Percentiles rank a stretch among this genome's conserved stretches.
Conservation (phyloP, 352 stramenopile species). For the Globisporangium nunn region DNA sequence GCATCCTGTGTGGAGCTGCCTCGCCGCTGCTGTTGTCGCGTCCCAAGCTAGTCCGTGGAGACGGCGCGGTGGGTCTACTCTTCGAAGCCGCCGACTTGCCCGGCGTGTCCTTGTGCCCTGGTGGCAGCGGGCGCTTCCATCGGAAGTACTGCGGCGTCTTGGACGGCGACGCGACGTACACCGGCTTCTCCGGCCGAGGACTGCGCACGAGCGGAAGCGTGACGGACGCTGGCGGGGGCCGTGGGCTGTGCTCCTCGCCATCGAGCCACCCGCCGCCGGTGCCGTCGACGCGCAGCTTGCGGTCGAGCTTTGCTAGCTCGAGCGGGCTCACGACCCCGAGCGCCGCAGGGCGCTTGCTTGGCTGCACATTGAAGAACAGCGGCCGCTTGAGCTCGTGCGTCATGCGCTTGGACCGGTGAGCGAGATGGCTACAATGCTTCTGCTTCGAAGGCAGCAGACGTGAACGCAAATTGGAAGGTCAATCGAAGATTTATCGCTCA, state of each 20-base stretch:
- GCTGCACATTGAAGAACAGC: constrained; percentile 45
- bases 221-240: constrained; percentile 19
- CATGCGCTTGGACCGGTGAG: constrained; percentile 16
- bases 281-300: constrained; percentile 10
- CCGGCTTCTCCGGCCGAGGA: constrained; percentile 24
- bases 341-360: constrained; percentile 22
- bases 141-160: constrained; percentile 59
- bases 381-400: constrained; percentile 48
- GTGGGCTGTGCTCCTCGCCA: constrained; percentile 17
- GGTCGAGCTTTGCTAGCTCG: constrained; percentile 34
- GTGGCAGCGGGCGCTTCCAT: constrained; percentile 31
- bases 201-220: constrained; percentile 50
- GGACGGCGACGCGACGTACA: constrained; percentile 31
- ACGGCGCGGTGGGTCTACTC: background rate
- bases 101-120: constrained; percentile 3
- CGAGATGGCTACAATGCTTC: too few species aligned
- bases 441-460: too few species aligned
- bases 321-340: constrained; percentile 45
- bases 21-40: constrained; percentile 3
- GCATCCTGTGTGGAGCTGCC: background rate
- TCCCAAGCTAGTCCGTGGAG: constrained; percentile 12
- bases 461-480: background rate
- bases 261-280: constrained; percentile 3
- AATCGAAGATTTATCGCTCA: too few species aligned
- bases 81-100: constrained; percentile 6